Conservation (phyloP, 306 rosid species). For the Fagus crenata region DNA sequence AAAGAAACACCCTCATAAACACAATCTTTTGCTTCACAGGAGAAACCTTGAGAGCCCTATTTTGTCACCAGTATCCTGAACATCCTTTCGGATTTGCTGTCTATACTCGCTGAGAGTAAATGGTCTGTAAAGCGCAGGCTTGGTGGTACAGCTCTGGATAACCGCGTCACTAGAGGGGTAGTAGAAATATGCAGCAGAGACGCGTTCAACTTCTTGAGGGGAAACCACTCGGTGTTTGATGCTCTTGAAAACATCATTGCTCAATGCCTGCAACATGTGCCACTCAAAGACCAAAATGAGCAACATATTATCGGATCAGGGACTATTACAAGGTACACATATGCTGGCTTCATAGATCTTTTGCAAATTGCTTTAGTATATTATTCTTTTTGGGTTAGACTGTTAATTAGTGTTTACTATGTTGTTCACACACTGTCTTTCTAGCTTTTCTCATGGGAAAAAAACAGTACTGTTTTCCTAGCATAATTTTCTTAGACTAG, state of each 20-base stretch:
- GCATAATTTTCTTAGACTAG: too few relatives aligned
- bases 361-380: too few relatives aligned
- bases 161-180: slow-evolving; percentile 50
- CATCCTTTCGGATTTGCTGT: slow-evolving; percentile 52
- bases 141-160: slow-evolving; percentile 42
- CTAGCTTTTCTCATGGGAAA: neutral
- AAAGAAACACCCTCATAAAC: too few relatives aligned
- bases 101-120: slow-evolving; percentile 59
- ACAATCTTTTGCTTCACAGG: slow-evolving; percentile 3
- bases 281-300: too few relatives aligned
- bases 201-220: slow-evolving; percentile 47
- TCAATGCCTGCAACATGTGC: slow-evolving; percentile 56
- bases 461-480: too few relatives aligned
- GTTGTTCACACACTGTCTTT: too few relatives aligned
- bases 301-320: too few relatives aligned
- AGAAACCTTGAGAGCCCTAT: slow-evolving; percentile 73
- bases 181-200: slow-evolving; percentile 70
- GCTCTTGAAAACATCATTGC: slow-evolving; percentile 73
- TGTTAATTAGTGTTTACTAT: too few relatives aligned
- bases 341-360: neutral
- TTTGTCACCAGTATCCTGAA: slow-evolving; percentile 60
- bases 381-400: too few relatives aligned
- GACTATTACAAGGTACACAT: too few relatives aligned
- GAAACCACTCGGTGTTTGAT: slow-evolving; percentile 57
- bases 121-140: slow-evolving; percentile 42